These are phyloP conservation scores for Dryas alaskensis DNA, from an alignment of 306 rosid species.

Conservation along the genomic window DNA sequence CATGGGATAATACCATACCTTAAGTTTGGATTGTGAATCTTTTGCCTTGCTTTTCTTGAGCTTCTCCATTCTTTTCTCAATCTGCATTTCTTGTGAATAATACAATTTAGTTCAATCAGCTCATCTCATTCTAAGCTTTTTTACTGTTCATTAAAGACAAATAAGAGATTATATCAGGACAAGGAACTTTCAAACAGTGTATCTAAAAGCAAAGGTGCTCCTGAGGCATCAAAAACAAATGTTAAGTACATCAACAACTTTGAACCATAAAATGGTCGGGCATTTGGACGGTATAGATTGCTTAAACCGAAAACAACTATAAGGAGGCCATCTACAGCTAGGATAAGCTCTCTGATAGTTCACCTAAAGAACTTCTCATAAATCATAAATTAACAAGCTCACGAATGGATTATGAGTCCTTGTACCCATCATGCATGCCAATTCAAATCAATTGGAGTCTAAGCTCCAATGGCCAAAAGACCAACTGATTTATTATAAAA, in stretches of 20 bases:
- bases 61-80: slow-evolving; percentile 89
- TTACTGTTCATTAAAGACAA: background rate
- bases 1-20: slow-evolving; percentile 41
- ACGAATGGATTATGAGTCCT: background rate
- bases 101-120: slow-evolving; percentile 53
- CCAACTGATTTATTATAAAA: background rate
- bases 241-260: background rate
- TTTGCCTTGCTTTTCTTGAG: slow-evolving; percentile 84
- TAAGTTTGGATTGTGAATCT: slow-evolving; percentile 77
- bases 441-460: background rate
- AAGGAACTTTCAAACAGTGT: slow-evolving; percentile 15
- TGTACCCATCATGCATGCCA: background rate
- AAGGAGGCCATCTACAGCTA: background rate
- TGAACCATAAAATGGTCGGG: background rate
- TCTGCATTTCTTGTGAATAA: slow-evolving; percentile 73
- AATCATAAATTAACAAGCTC: background rate
- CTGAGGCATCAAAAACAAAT: background rate
- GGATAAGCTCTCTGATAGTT: background rate
- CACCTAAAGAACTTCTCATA: slow-evolving; percentile 1
- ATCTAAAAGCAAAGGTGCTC: background rate
- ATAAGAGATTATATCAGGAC: background rate
- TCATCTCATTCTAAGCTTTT: slow-evolving; percentile 25
- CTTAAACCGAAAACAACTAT: background rate
- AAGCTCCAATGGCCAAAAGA: background rate
- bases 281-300: background rate